Conservation (phyloP, 2,329 filamentous ascomycete species). For the Fusarium austroafricanum region DNA sequence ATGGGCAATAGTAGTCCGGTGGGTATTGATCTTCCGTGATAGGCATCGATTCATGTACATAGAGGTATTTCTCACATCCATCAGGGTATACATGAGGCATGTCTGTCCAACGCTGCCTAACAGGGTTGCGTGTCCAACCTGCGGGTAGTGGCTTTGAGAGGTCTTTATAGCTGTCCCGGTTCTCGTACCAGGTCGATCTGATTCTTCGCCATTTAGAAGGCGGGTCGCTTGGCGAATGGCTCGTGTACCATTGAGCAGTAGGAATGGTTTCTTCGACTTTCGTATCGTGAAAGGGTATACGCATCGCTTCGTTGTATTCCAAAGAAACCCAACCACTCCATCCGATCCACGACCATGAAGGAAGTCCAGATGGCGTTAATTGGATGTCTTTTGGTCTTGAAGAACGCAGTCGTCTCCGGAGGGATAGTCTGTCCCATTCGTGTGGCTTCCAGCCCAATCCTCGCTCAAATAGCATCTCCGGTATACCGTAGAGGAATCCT, state of each 20-base stretch:
- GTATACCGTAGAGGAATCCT: constrained; percentile 13
- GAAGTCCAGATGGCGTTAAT: background rate
- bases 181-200: constrained; percentile 4
- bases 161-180: constrained; percentile 7
- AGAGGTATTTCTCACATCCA: constrained; percentile 2
- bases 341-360: constrained; percentile 28
- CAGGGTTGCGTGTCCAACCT: constrained; percentile 11
- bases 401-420: too few species aligned
- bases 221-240: background rate
- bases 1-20: constrained; percentile 4
- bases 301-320: too few species aligned
- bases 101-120: background rate
- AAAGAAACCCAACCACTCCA: background rate
- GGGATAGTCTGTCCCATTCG: too few species aligned
- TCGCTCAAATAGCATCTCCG: constrained; percentile 19
- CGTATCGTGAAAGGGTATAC: too few species aligned
- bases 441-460: constrained; percentile 5
- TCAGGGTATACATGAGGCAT: background rate
- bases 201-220: constrained; percentile 1
- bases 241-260: constrained; percentile 15
- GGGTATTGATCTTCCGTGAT: background rate
- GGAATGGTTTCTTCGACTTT: constrained; percentile 2
- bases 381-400: background rate
- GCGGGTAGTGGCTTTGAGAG: background rate
- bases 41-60: background rate